Base-by-base conservation (phyloP, 2,329 filamentous ascomycete genomes). In the Pestalotiopsis fici region DNA sequence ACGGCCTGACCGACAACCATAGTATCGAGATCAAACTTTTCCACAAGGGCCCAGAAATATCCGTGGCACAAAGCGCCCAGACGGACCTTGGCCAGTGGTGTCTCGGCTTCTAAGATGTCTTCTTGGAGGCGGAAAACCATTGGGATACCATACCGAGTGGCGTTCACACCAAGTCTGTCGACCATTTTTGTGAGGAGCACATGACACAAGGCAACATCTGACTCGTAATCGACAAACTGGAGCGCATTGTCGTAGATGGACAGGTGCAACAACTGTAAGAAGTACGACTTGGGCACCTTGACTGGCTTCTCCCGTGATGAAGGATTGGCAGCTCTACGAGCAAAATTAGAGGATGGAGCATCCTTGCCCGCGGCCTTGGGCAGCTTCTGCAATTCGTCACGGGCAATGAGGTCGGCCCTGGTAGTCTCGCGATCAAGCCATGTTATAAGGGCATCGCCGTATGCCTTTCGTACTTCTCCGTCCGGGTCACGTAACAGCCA, bases 51-150 rank as follows among this genome's bases (percentile, higher is more conserved):
- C 91, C 93, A 95, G 67, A 98, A 90, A 78, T 98, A 98, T 9
- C 94, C 95, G 75, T 97, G 93, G 63, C 95, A 93, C 66, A 98
- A 82, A 75, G 92, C 94, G 35, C 93, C 94, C 56, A 97, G 84
- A 56, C 93, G 91, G 50, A 97, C 88, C 76, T 95, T 96, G 35
- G 91, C 87, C 55, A 88, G 78, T 0, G 91, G 89, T 27, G 87
- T 86, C 59, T 90, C 88, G 3, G 90, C 83, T 7, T 88, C 86
- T 66, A 88, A 85, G 37, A 96, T 92, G 70, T 96, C 93, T 74
- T 97, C 93, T 77, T 98, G 95, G 1, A 98, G 85, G 59, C 92
- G 88, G 78, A 97, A 90, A 12, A 97, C 87, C 94, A 98, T 97
- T 2, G 95, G 94, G 47, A 98, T 80, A 0, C 94, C 94, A 73